Conservation (phyloP, 2,329 filamentous ascomycete genomes). For the Pestalotiopsis sp. region DNA sequence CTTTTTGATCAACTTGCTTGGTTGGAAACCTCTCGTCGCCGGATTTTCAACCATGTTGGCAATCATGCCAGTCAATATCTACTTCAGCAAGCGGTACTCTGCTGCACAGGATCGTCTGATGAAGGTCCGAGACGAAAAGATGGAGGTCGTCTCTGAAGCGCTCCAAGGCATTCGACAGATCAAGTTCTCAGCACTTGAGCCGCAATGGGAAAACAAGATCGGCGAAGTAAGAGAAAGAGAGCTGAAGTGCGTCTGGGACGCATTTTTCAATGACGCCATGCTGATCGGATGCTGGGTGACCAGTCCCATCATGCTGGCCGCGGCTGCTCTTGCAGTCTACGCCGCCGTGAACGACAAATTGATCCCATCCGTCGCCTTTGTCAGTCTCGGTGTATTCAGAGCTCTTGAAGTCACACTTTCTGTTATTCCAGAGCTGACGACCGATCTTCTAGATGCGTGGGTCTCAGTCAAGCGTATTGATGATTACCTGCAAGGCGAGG, state of each 20-base stretch:
- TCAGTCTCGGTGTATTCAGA: constrained; percentile 74
- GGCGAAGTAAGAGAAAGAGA: constrained; percentile 66
- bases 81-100: constrained; percentile 66
- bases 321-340: constrained; percentile 71
- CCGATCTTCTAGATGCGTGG: constrained; percentile 70
- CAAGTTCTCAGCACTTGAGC: constrained; percentile 79
- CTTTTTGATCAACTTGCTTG: constrained; percentile 71
- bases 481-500: constrained; percentile 68
- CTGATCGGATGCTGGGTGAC: constrained; percentile 72
- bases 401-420: constrained; percentile 73
- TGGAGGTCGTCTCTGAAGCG: constrained; percentile 76
- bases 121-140: constrained; percentile 75
- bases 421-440: constrained; percentile 73
- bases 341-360: constrained; percentile 64
- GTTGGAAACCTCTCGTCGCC: constrained; percentile 68
- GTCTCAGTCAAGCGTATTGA: constrained; percentile 76
- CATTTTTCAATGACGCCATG: constrained; percentile 65
- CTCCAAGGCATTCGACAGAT: constrained; percentile 81
- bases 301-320: constrained; percentile 74
- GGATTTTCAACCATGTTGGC: constrained; percentile 67
- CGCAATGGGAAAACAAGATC: constrained; percentile 75
- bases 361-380: constrained; percentile 76
- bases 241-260: constrained; percentile 65
- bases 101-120: constrained; percentile 70
- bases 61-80: constrained; percentile 70